These are phyloP conservation scores for Myochromella boudieri DNA, from an alignment of 768 basidiomycete genomes.

Conservation along the genomic window DNA sequence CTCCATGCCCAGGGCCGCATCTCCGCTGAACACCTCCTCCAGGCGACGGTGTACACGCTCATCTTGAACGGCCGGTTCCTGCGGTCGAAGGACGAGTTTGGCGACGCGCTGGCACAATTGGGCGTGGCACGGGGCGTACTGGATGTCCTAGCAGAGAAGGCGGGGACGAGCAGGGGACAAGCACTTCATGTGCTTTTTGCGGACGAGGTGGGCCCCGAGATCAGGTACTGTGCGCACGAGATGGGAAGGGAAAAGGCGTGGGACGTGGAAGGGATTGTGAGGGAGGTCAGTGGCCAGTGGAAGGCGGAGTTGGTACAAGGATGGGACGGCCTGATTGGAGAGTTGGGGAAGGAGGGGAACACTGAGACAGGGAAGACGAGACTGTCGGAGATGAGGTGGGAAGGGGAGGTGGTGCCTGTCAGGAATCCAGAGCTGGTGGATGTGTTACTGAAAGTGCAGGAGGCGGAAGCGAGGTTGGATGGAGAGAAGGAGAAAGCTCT, in stretches of 20 bases:
- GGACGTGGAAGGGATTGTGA: constrained; percentile 75
- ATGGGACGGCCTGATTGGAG: constrained; percentile 53
- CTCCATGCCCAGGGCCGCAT: constrained; percentile 55
- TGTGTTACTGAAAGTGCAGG: constrained; percentile 80
- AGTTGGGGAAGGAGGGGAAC: constrained; percentile 45
- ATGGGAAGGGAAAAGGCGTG: constrained; percentile 77
- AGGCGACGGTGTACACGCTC: constrained; percentile 77
- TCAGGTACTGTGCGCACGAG: constrained; percentile 90
- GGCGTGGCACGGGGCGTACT: constrained; percentile 76
- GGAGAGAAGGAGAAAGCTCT: constrained; percentile 28
- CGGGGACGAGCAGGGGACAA: constrained; percentile 78
- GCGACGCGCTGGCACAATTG: constrained; percentile 72
- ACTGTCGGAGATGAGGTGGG: constrained; percentile 70
- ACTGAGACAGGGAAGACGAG: constrained; percentile 46
- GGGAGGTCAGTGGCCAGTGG: constrained; percentile 57
- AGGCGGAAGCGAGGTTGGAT: constrained; percentile 63
- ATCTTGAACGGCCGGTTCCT: constrained; percentile 82
- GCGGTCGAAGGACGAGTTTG: constrained; percentile 73
- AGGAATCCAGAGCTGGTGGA: constrained; percentile 91
- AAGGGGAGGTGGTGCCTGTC: constrained; percentile 79
- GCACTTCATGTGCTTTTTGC: constrained; percentile 82
- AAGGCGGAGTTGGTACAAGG: constrained; percentile 62
- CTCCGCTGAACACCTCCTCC: constrained; percentile 57
- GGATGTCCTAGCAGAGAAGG: constrained; percentile 60
- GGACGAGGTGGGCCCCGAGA: constrained; percentile 88